Base-by-base conservation (phyloP, 2,329 filamentous ascomycete genomes). In the Dactylellina sp. region DNA sequence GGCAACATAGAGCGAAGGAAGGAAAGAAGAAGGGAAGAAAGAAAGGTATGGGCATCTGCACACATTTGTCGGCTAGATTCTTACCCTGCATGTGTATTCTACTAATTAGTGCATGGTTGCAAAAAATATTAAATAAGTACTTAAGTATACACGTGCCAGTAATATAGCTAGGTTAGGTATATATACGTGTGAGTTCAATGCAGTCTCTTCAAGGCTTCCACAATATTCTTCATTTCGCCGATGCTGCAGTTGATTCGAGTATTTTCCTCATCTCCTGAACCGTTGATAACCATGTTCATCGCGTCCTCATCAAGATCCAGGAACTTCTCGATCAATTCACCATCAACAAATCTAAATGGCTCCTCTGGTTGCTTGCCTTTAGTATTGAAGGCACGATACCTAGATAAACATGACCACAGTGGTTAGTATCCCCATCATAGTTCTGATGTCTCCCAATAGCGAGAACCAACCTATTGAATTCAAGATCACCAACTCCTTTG, bases 301-400 rank as follows among this genome's bases (percentile, higher is more conserved):
- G 85, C 78, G 3, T 83, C 83, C 63, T 89, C 87, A 49, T 86
- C 84, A 75, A 91, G 83, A 76, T 93, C 89, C 76, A 98, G 81
- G 79, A 97, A 97, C 57, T 87, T 82, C 82, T 98, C 94, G 11
- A 99, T 85, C 78, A 98, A 84, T 80, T 97, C 94, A 0, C 94
- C 95, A 79, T 99, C 95, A 11, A 99, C 87, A 78, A 98, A 98
- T 0, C 94, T 86, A 79, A 88, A 91, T 0, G 95, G 94, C 40
- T 90, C 91, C 0, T 91, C 89, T 0, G 87, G 86, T 71, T 91
- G 87, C 16, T 89, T 84, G 24, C 90, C 88, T 22, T 87, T 84
- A 61, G 88, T 96, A 74, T 88, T 88, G 82, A 94, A 96, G 0
- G 90, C 90, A n/a, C 95, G 87, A 83, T 91, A 99, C 20, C 68